Evolutionary conservation across 2,329 filamentous ascomycete species (phyloP).

Genomic region (Sporothrix luriei): DNA sequence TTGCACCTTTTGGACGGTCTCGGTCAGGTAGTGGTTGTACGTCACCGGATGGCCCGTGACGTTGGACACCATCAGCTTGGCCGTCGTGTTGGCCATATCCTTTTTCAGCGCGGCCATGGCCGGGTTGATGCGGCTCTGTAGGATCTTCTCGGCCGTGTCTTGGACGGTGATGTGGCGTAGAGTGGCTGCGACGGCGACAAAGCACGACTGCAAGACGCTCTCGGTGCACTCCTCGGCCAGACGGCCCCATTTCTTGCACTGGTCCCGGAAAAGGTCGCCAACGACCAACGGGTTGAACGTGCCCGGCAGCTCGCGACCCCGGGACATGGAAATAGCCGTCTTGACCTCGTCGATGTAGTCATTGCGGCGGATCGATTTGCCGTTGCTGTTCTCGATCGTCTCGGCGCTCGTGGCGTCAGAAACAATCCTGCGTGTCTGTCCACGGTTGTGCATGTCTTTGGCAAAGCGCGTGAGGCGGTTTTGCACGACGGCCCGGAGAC

Average conservation of each 20-base stretch:
- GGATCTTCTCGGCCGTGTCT: constrained; percentile 35
- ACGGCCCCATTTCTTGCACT: constrained; percentile 42
- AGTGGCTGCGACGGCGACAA: constrained; percentile 32
- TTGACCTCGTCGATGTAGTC: constrained; percentile 39
- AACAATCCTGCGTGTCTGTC: constrained; percentile 47
- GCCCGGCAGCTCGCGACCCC: constrained; percentile 45
- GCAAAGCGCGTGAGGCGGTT: constrained; percentile 54
- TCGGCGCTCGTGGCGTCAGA: constrained; percentile 29
- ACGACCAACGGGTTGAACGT: constrained; percentile 45
- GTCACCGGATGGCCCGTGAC: constrained; percentile 45
- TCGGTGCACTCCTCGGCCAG: constrained; percentile 35
- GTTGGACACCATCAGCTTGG: constrained; percentile 39
- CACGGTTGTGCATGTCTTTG: constrained; percentile 46
- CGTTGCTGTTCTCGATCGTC: neutral
- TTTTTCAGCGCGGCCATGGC: constrained; percentile 36
- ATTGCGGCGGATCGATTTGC: constrained; percentile 31
- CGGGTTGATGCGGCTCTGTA: constrained; percentile 36
- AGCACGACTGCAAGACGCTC: constrained; percentile 36
- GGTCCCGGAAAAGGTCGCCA: constrained; percentile 42
- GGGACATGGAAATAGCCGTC: constrained; percentile 38
- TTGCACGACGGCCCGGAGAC: constrained; percentile 59
- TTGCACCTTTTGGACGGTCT: constrained; percentile 43
- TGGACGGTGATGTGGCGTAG: constrained; percentile 37
- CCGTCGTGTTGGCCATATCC: constrained; percentile 37
- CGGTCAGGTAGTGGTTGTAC: constrained; percentile 46